These are phyloP conservation scores for Wallacemonas sp. DNA, from an alignment of 208 protist species.

Conservation along the genomic window DNA sequence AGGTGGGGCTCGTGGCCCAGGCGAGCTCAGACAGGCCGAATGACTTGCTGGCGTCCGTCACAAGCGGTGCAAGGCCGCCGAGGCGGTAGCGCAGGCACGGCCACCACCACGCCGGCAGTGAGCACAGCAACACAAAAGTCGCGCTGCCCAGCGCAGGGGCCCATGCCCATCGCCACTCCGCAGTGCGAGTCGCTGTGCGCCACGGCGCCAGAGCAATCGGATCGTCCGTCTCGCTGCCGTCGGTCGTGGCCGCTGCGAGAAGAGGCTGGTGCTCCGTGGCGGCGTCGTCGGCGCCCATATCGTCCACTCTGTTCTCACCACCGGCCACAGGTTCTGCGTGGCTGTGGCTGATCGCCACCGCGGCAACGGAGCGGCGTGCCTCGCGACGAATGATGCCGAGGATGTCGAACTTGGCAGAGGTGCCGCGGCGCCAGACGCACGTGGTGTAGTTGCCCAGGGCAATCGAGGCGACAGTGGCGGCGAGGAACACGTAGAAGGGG, in stretches of 20 bases:
- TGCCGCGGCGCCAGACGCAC: conserved; percentile 48
- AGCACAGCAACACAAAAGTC: conserved; percentile 24
- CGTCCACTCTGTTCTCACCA: too few relatives aligned
- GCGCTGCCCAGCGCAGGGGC: neutral
- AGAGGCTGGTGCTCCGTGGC: neutral
- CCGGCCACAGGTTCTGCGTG: too few relatives aligned
- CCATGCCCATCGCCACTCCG: neutral
- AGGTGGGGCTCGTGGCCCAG: conserved; percentile 10
- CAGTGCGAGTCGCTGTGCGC: too few relatives aligned
- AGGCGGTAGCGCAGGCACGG: conserved; percentile 34
- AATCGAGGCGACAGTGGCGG: conserved; percentile 55
- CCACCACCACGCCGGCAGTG: conserved; percentile 33
- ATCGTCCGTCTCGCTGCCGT: too few relatives aligned
- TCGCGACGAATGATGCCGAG: conserved; percentile 9
- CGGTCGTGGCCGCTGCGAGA: neutral
- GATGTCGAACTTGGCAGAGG: conserved; percentile 18
- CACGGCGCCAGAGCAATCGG: too few relatives aligned
- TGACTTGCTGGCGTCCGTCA: conserved; percentile 1
- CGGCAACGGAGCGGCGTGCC: neutral
- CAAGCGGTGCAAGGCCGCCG: conserved; percentile 19
- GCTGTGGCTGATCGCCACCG: too few relatives aligned
- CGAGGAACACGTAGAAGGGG: conserved; percentile 67
- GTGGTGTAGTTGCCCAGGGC: conserved; percentile 70
- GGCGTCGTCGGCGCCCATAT: neutral
- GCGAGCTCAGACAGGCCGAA: conserved; percentile 17